phyloP scores from a whole-genome alignment of 176 grass and related monocot species.

The Oryza rufipogon region DNA sequence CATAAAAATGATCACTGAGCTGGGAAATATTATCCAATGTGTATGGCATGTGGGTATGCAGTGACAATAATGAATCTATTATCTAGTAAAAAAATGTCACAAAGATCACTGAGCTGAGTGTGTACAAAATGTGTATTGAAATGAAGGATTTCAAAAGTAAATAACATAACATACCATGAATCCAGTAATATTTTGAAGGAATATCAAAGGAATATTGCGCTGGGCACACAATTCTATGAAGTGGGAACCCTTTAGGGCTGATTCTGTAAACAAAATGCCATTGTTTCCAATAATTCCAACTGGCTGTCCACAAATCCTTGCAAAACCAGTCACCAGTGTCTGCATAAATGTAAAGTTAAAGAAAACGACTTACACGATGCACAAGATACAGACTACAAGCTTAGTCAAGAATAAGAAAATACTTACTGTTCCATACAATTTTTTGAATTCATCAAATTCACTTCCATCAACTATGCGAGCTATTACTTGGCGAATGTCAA shows the following conservation, averaged over 20 bases:
- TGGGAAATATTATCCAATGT: not conserved
- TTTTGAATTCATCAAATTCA: conserved; percentile 99
- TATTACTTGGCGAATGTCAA: conserved; percentile 91
- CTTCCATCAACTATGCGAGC: conserved; percentile 83
- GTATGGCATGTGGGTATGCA: not conserved
- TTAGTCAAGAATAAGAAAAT: conserved; percentile 25
- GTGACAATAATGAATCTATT: not conserved
- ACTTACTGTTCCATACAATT: conserved; percentile 94
- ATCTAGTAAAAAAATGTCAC: not conserved
- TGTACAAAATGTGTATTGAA: not conserved
- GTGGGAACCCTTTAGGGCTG: conserved; percentile 90
- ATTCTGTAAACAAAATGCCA: conserved; percentile 95
- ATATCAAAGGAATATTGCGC: conserved; percentile 97
- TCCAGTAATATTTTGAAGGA: conserved; percentile 99
- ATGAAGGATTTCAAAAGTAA: conserved; percentile 20
- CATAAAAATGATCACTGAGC: not conserved
- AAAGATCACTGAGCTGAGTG: too few species aligned
- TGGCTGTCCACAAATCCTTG: conserved; percentile 83
- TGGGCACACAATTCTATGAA: conserved; percentile 97
- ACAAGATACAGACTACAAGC: conserved; percentile 32
- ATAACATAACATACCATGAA: conserved; percentile 76
- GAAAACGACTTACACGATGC: not conserved
- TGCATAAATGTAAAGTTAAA: conserved; percentile 44
- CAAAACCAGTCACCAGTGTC: conserved; percentile 97
- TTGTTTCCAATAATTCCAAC: conserved; percentile 99